Evolutionary conservation across 2,329 filamentous ascomycete genomes (phyloP).

Genomic region (Aspergillus vadensis): DNA sequence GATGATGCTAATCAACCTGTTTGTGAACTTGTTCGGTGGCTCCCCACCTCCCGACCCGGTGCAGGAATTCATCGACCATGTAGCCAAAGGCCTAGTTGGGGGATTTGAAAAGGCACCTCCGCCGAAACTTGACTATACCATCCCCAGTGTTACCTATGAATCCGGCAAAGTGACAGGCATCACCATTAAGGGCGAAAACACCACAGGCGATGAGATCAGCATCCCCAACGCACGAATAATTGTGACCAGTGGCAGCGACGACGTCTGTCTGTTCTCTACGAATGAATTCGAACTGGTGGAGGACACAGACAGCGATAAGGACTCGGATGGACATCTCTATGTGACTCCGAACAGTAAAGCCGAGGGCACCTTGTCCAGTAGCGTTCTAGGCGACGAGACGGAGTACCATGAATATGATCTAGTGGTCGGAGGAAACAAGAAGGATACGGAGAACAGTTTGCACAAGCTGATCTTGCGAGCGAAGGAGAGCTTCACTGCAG

Average conservation of each 20-base stretch:
- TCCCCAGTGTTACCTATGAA: neutral
- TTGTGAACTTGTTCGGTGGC: neutral
- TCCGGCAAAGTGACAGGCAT: neutral
- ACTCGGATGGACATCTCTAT: neutral
- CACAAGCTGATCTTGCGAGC: neutral
- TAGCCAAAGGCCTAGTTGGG: neutral
- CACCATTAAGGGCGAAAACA: neutral
- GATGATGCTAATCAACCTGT: neutral
- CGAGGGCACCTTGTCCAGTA: neutral
- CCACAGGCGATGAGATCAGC: neutral
- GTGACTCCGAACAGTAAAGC: neutral
- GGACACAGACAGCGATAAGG: neutral
- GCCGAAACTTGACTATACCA: neutral
- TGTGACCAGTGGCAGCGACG: neutral
- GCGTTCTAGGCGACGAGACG: neutral
- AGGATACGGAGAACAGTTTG: neutral
- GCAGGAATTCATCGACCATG: neutral
- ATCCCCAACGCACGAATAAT: neutral
- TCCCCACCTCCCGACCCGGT: neutral
- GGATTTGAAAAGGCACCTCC: neutral
- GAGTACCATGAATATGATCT: neutral
- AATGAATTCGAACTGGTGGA: neutral
- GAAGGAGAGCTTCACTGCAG: neutral
- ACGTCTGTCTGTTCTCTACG: neutral
- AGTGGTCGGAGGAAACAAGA: neutral